phyloP scores from a whole-genome alignment of 2,329 filamentous ascomycete genomes.

The Capronia epimyces region DNA sequence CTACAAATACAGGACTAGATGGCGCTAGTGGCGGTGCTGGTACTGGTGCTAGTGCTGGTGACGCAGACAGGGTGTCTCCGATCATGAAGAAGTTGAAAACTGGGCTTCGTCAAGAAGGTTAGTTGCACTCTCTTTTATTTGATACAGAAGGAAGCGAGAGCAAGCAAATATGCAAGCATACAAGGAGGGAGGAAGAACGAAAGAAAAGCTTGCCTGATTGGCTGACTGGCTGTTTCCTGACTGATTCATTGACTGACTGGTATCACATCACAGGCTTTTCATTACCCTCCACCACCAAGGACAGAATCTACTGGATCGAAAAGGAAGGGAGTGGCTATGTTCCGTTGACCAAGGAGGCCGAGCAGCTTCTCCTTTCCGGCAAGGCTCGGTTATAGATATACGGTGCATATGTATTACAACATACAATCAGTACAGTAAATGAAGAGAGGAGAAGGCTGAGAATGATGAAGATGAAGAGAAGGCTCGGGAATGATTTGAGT shows the following conservation, averaged over 20 bases:
- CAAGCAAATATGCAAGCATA: no score
- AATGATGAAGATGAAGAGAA: neutral
- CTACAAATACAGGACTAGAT: no score
- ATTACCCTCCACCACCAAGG: slow-evolving; percentile 1
- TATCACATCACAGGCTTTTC: neutral
- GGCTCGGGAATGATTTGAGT: no score
- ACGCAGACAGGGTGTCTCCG: slow-evolving; percentile 12
- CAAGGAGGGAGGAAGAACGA: no score
- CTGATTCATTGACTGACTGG: no score
- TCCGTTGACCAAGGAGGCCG: slow-evolving; percentile 4
- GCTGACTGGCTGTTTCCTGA: neutral
- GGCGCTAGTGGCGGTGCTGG: no score
- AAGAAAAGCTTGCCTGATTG: no score
- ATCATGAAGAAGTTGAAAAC: slow-evolving; percentile 21
- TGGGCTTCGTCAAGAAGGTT: slow-evolving; percentile 15
- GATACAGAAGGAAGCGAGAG: no score
- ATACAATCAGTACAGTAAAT: no score
- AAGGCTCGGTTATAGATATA: slow-evolving; percentile 10
- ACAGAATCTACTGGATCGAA: slow-evolving; percentile 16
- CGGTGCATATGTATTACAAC: neutral
- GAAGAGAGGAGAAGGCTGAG: neutral
- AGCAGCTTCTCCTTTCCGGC: slow-evolving; percentile 7
- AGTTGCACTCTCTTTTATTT: neutral
- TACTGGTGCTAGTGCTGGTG: slow-evolving; percentile 6
- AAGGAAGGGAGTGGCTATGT: slow-evolving; percentile 14